Evolutionary conservation across 805 yeast genomes (phyloP).

Genomic region (Lipomyces anomalus): DNA sequence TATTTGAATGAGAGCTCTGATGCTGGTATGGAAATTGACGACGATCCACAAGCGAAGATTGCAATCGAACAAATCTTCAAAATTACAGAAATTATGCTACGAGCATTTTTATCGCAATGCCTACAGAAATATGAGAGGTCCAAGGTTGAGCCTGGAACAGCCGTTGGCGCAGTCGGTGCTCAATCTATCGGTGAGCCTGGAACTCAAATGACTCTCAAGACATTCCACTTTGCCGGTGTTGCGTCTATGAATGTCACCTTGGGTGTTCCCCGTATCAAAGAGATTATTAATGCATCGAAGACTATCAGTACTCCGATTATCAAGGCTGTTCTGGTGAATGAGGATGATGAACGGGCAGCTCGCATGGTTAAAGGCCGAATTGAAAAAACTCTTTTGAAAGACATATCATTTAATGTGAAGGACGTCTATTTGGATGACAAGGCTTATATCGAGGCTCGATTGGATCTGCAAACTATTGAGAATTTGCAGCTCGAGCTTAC

Average conservation of each 20-base stretch:
- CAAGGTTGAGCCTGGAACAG: constrained; percentile 97
- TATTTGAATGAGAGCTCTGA: constrained; percentile 42
- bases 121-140: constrained; percentile 79
- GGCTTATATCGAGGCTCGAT: constrained; percentile 72
- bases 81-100: constrained; percentile 56
- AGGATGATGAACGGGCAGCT: constrained; percentile 86
- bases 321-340: constrained; percentile 83
- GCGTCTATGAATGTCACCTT: constrained; percentile 98
- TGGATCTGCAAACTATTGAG: constrained; percentile 80
- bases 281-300: constrained; percentile 95
- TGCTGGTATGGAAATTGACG: constrained; percentile 30
- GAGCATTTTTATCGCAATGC: constrained; percentile 67
- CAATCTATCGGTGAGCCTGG: constrained; percentile 99
- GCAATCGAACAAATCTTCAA: constrained; percentile 43
- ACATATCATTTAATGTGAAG: constrained; percentile 82
- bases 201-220: constrained; percentile 94
- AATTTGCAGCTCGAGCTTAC: constrained; percentile 83
- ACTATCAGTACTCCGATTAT: constrained; percentile 94
- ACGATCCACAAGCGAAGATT: constrained; percentile 27
- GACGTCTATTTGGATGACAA: constrained; percentile 81
- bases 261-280: constrained; percentile 99
- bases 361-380: constrained; percentile 97
- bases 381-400: constrained; percentile 83
- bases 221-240: constrained; percentile 99
- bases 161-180: constrained; percentile 99